Evolutionary conservation across 495 filamentous ascomycete species (phyloP).

Genomic region (Hyaloscypha hepaticicola): DNA sequence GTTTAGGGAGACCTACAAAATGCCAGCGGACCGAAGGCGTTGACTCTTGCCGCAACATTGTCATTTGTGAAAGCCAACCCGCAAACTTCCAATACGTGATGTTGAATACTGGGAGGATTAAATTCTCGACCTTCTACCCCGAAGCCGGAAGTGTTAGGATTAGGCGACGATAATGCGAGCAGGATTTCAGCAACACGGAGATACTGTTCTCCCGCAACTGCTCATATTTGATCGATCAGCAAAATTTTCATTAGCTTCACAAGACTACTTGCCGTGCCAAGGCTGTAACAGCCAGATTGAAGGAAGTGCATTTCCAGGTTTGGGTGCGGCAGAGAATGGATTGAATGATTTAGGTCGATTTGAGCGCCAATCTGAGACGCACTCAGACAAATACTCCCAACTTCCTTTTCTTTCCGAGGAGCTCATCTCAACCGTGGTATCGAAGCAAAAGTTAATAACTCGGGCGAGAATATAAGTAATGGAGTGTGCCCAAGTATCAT

Average conservation of each 20-base stretch:
- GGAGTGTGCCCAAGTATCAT: neutral
- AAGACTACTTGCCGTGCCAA: slow-evolving; percentile 1
- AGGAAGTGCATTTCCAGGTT: neutral
- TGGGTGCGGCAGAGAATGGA: neutral
- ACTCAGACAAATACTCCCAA: neutral
- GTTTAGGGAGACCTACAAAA: slow-evolving; percentile 33
- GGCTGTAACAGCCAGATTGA: slow-evolving; percentile 3
- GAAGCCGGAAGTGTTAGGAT: neutral
- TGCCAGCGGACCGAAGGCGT: slow-evolving; percentile 36
- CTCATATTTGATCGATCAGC: neutral
- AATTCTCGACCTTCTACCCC: neutral
- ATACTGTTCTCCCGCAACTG: slow-evolving; percentile 7
- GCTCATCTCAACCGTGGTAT: neutral
- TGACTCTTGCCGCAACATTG: slow-evolving; percentile 34
- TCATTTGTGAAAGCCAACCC: slow-evolving; percentile 36
- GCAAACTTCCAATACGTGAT: slow-evolving; percentile 29
- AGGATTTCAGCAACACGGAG: neutral
- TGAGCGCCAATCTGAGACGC: neutral
- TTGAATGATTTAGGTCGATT: neutral
- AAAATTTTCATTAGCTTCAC: neutral
- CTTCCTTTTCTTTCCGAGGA: neutral
- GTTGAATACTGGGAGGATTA: slow-evolving; percentile 9
- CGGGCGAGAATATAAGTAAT: slow-evolving; percentile 2
- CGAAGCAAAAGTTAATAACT: slow-evolving; percentile 9
- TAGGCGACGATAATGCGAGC: neutral